These are phyloP conservation scores for Spirogloea muscicola DNA, from an alignment of 139 green algal genomes.

Conservation along the genomic window DNA sequence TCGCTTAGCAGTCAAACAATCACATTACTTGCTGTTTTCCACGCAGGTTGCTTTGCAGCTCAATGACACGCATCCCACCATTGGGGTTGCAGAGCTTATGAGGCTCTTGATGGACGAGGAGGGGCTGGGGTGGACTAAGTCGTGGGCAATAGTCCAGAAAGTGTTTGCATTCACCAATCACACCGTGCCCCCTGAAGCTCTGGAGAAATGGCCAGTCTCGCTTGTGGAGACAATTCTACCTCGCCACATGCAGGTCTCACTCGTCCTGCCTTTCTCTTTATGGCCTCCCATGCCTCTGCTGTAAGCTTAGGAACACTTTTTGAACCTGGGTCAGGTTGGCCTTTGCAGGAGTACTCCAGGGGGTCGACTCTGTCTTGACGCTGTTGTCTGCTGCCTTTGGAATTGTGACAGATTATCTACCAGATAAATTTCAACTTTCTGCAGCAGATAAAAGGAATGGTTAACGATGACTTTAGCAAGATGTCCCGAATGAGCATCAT, in stretches of 20 bases:
- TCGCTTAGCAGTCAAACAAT: too few relatives aligned
- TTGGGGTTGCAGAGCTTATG: conserved; percentile 93
- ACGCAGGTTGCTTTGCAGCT: conserved; percentile 51
- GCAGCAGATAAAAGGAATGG: conserved; percentile 66
- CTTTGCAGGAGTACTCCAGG: too few relatives aligned
- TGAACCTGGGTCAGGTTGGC: too few relatives aligned
- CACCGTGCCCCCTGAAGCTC: conserved; percentile 92
- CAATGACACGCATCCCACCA: conserved; percentile 57
- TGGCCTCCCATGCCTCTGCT: too few relatives aligned
- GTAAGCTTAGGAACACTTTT: too few relatives aligned
- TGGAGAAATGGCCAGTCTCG: conserved; percentile 71
- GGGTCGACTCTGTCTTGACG: too few relatives aligned
- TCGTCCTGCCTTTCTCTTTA: too few relatives aligned
- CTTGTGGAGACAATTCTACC: conserved; percentile 61
- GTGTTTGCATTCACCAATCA: conserved; percentile 98
- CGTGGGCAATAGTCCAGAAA: conserved; percentile 80
- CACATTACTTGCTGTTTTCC: too few relatives aligned
- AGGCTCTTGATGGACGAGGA: conserved; percentile 93
- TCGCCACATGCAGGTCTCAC: conserved; percentile 82
- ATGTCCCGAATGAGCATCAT: conserved; percentile 91
- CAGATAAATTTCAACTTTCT: conserved; percentile 97
- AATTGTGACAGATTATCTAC: conserved; percentile 91
- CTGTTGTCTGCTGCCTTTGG: too few relatives aligned
- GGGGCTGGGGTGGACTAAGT: conserved; percentile 81
- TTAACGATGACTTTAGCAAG: conserved; percentile 80